Evolutionary conservation across 2,329 filamentous ascomycete genomes (phyloP), one percentile per base, ranked within the genome.

Genomic region (Talaromyces albobiverticillius): DNA sequence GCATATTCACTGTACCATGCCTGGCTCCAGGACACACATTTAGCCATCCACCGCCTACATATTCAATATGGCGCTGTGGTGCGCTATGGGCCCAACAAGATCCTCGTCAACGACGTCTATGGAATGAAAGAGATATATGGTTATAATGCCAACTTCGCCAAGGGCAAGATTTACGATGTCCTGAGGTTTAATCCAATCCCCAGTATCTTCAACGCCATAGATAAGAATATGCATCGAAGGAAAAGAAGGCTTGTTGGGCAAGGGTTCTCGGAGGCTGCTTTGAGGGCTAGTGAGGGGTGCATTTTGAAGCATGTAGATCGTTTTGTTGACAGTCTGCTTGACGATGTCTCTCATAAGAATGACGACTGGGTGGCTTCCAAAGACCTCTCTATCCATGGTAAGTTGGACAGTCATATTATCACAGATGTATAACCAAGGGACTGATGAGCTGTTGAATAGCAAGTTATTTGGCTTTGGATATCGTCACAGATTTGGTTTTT

Each of bases 211-310:
- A 53, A 53, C 29, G 51, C 34, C n/a, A 53, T 32, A 16, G 42
- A 53, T 10, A 46, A 53, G 6, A 38, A 41, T 20, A 53, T 46
- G 51, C 51, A 53, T 32, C 23, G 42, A 11, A 45, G 51, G 16
- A 53, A 47, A n/a, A 53, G 51, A 26, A 53, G 25, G 18, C 51
- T 53, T 36, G 51, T 53, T 2, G 51, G 23, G 2, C 51, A 53
- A 18, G 50, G 51, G 9, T 53, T 53, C 16, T 53, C 51, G 13
- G 51, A 53, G 16, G 36, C 41, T 5, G 51, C 51, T 9, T 31
- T 53, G 32, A 53, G 51, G 14, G 51, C 51, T 22, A 53, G 51
- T 11, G 51, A 53, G 34, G n/a, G 22, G 9, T 46, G 31, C 25
- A 31, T 53, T 29, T 29, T 53, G 42, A 38, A 38, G 23, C 51